Conservation (phyloP, 441 rosid genomes). For the Pelargonium myrrhifolium region DNA sequence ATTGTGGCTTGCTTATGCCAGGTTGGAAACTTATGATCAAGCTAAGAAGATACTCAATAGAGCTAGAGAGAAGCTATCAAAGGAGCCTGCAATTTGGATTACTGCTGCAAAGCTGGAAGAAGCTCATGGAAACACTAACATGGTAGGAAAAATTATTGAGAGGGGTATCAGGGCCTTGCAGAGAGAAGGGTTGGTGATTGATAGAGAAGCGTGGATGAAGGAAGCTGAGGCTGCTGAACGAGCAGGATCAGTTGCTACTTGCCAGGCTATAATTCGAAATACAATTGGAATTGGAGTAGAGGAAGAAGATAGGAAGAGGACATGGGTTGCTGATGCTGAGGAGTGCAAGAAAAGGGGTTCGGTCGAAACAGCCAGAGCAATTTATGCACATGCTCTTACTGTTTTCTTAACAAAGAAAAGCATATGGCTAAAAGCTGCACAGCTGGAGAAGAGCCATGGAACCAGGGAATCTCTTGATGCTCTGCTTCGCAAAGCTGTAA, state of each 20-base stretch:
- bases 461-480: constrained; percentile 5
- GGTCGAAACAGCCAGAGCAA: not conserved
- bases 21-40: constrained; percentile 19
- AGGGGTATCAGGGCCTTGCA: constrained; percentile 25
- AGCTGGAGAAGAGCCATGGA: constrained; percentile 1
- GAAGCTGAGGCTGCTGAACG: constrained; percentile 22
- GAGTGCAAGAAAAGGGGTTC: constrained; percentile 4
- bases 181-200: constrained; percentile 26
- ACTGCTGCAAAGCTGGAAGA: constrained; percentile 20
- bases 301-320: constrained; percentile 5
- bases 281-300: constrained; percentile 1
- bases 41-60: constrained; percentile 19
- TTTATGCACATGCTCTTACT: not conserved
- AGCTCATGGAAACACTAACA: constrained; percentile 19
- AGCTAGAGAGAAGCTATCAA: constrained; percentile 21
- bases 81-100: constrained; percentile 25
- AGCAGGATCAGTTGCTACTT: constrained; percentile 16
- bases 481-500: not conserved
- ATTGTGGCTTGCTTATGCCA: constrained; percentile 15
- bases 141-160: constrained; percentile 21
- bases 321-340: constrained; percentile 1
- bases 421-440: constrained; percentile 1
- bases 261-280: constrained; percentile 18
- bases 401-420: not conserved
- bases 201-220: constrained; percentile 26